Evolutionary conservation across 2,329 filamentous ascomycete species (phyloP), one percentile per base, ranked within the genome.

Genomic region (Stemphylium beticola): DNA sequence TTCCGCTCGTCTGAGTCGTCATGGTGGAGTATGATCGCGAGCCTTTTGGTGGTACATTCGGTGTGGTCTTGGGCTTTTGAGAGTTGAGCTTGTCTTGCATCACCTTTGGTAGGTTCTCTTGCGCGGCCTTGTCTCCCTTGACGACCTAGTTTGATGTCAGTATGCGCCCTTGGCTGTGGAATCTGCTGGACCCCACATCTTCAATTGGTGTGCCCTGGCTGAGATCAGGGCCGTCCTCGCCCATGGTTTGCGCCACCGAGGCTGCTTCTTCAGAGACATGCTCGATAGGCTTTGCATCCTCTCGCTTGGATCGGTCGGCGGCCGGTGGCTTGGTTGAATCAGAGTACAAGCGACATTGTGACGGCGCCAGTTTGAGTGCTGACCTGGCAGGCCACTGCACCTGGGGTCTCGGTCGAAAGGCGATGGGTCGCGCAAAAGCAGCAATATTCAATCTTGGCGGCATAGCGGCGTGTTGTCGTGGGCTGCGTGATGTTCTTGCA

Each of bases 191-290:
- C 33, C 64, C 53, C 68, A 88, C 87, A 76, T 90, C 87, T 71
- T 86, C 81, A 60, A 90, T 81, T 7, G 86, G 86, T 44, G 87
- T 87, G 14, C 87, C 87, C 69, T 88, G 85, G 43, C 83, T 81
- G 32, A 89, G 67, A 66, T 90, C 87, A 17, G 87, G 87, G 22
- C 82, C 80, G 50, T 81, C 74, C 49, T 80, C 76, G 49, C 85
- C 84, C 66, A 79, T 84, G 22, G 85, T 82, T 66, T 84, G 80
- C 22, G 81, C 82, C 60, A 83, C 81, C 62, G 84, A 82, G 34
- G 83, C 83, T 29, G 86, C 86, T 72, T 90, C 87, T 68, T 89
- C 85, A 58, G 82, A 87, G 26, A 88, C 84, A 76, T 86, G 81
- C 37, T 83, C 83, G 48, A 86, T 74, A 26, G 71, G 66, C 39